phyloP scores from a whole-genome alignment of 306 rosid genomes.

The Cucurbita moschata region DNA sequence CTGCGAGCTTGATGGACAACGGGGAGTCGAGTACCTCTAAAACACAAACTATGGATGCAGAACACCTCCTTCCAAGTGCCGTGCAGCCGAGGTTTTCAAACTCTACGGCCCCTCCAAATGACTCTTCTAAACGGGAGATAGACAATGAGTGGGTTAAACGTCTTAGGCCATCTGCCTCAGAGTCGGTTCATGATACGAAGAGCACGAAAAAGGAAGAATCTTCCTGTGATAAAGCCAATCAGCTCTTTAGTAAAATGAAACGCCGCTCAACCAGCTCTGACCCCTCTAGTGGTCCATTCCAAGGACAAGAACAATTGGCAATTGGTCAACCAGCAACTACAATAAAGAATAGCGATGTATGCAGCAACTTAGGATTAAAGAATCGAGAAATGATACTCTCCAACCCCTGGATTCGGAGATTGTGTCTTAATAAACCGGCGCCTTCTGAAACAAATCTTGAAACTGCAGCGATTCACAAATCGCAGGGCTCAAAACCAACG shows the following conservation, averaged over 20 bases:
- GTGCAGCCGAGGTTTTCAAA: constrained; percentile 28
- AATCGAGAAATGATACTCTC: constrained; percentile 36
- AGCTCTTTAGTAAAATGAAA: constrained; percentile 16
- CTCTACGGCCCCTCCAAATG: constrained; percentile 14
- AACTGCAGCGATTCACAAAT: constrained; percentile 16
- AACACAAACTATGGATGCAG: constrained; percentile 65
- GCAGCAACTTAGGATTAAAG: constrained; percentile 18
- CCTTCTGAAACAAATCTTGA: constrained; percentile 26
- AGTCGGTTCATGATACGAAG: constrained; percentile 34
- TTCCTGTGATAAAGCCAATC: constrained; percentile 27
- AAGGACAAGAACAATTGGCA: constrained; percentile 13
- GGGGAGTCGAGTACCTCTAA: constrained; percentile 62
- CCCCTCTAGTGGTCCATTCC: constrained; percentile 13
- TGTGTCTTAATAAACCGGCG: constrained; percentile 23
- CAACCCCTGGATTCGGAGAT: constrained; percentile 82
- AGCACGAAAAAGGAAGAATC: constrained; percentile 37
- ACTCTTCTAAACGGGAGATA: constrained; percentile 35
- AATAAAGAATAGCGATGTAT: constrained; percentile 16
- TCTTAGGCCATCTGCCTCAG: constrained; percentile 37
- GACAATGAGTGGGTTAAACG: constrained; percentile 69
- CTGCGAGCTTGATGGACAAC: constrained; percentile 30
- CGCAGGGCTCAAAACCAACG: constrained; percentile 19
- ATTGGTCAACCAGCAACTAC: constrained; percentile 12
- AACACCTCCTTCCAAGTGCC: constrained; percentile 47
- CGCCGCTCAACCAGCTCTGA: constrained; percentile 25